These are phyloP conservation scores for Magnusiomyces suaveolens DNA, from an alignment of 1,139 yeast genomes.

Conservation along the genomic window DNA sequence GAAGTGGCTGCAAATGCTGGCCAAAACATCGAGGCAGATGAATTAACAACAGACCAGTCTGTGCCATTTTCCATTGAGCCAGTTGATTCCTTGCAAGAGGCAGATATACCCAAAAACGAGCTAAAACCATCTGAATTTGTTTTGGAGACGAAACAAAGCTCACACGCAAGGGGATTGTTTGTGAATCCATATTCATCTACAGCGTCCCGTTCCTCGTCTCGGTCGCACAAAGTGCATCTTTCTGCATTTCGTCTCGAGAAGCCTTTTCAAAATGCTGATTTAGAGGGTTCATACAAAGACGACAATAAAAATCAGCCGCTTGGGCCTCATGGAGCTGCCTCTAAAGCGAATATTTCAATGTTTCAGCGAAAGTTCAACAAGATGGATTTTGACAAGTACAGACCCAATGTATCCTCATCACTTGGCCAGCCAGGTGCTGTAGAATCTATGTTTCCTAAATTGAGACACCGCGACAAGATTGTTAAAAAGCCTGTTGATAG, in stretches of 20 bases:
- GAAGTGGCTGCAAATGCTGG: no score
- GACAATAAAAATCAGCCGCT: neutral
- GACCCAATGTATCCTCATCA: constrained; percentile 23
- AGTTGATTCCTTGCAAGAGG: neutral
- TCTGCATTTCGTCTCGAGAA: neutral
- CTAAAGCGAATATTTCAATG: neutral
- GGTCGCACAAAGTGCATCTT: constrained; percentile 3
- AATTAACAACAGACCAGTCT: neutral
- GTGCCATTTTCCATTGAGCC: constrained; percentile 1
- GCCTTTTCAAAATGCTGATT: neutral
- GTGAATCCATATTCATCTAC: constrained; percentile 46
- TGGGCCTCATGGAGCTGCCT: neutral
- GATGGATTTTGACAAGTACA: constrained; percentile 18
- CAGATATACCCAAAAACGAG: neutral
- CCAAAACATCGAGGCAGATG: no score
- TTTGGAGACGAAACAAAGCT: neutral
- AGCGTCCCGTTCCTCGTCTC: constrained; percentile 18
- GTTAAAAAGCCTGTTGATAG: neutral
- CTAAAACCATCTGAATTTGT: neutral
- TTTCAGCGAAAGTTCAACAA: constrained; percentile 8
- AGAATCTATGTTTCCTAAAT: constrained; percentile 15
- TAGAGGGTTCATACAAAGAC: neutral
- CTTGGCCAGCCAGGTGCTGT: constrained; percentile 22
- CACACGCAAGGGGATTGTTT: neutral
- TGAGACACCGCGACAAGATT: no score